Conservation (phyloP, 768 basidiomycete species). For the Inosperma sp. region DNA sequence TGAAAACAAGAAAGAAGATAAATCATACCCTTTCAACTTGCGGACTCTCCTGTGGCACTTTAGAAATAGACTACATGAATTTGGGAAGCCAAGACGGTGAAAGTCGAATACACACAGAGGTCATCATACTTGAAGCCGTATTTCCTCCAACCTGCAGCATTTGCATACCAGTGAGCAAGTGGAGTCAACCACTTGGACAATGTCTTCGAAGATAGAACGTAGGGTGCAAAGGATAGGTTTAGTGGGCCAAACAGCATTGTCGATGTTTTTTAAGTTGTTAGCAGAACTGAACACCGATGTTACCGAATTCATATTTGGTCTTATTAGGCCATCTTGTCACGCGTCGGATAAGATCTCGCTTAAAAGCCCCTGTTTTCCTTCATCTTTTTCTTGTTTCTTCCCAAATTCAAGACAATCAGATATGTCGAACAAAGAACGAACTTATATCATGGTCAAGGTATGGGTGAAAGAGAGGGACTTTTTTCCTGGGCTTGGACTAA, state of each 20-base stretch:
- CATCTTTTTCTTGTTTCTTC: constrained; percentile 19
- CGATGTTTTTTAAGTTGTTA: constrained; percentile 11
- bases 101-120: constrained; percentile 58
- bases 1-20: not conserved
- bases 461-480: constrained; percentile 15
- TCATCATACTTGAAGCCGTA: constrained; percentile 94
- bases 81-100: constrained; percentile 5
- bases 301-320: constrained; percentile 41
- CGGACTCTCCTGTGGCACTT: constrained; percentile 71
- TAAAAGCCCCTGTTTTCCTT: constrained; percentile 9
- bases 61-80: constrained; percentile 7
- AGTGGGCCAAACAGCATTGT: constrained; percentile 55
- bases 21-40: constrained; percentile 73
- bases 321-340: constrained; percentile 33
- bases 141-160: constrained; percentile 76
- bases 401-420: constrained; percentile 24
- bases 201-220: constrained; percentile 62
- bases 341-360: constrained; percentile 2
- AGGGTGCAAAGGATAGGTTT: constrained; percentile 71
- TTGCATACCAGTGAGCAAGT: constrained; percentile 77
- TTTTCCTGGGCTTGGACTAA: not conserved
- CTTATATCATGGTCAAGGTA: constrained; percentile 99
- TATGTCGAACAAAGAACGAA: constrained; percentile 80
- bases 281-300: constrained; percentile 27
- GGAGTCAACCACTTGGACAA: constrained; percentile 70